These are phyloP conservation scores for Pseudomonodictys pantanalensis DNA, from an alignment of 495 filamentous ascomycete species.

Conservation along the genomic window DNA sequence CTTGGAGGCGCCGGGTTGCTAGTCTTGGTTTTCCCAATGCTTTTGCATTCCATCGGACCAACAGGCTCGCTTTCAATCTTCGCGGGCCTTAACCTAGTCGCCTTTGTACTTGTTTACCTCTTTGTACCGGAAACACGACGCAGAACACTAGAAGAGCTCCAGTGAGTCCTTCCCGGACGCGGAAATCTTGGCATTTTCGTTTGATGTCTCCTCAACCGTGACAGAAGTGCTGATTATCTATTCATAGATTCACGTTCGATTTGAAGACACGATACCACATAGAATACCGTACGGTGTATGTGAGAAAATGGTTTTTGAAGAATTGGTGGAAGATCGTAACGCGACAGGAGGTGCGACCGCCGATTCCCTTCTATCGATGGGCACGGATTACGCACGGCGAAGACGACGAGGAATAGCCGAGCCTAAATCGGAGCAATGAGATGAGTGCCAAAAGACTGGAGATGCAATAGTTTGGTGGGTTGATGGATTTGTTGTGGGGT, in stretches of 20 bases:
- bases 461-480: too few relatives aligned
- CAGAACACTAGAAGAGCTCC: slow-evolving; percentile 12
- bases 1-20: slow-evolving; percentile 7
- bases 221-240: too few relatives aligned
- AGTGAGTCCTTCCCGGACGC: too few relatives aligned
- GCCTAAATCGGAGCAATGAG: too few relatives aligned
- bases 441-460: too few relatives aligned
- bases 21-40: slow-evolving; percentile 8
- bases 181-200: too few relatives aligned
- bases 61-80: slow-evolving; percentile 9
- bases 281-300: slow-evolving; percentile 7
- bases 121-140: slow-evolving; percentile 12
- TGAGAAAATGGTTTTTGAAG: slow-evolving; percentile 10
- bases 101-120: slow-evolving; percentile 11
- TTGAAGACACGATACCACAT: slow-evolving; percentile 9
- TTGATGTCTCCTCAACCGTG: too few relatives aligned
- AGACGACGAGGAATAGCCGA: background rate
- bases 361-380: slow-evolving; percentile 19
- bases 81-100: slow-evolving; percentile 9
- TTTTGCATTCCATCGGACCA: slow-evolving; percentile 6
- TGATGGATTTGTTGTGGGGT: too few relatives aligned
- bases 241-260: slow-evolving; percentile 17
- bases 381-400: slow-evolving; percentile 12
- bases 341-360: slow-evolving; percentile 3
- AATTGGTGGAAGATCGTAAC: slow-evolving; percentile 15